These are phyloP conservation scores for Pisolithus albus DNA, from an alignment of 768 basidiomycete genomes.

Conservation along the genomic window DNA sequence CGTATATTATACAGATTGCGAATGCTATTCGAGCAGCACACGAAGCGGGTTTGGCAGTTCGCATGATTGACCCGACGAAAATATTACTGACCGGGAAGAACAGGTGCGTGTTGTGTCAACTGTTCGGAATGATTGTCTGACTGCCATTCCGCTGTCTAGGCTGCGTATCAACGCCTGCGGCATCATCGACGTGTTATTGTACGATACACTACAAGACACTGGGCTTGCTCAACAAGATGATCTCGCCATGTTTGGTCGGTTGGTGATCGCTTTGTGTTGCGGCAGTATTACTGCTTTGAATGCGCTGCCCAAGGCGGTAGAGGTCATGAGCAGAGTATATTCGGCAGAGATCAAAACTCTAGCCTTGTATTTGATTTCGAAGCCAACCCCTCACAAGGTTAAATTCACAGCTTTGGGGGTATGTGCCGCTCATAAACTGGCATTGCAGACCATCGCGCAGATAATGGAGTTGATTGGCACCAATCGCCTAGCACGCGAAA, in stretches of 20 bases:
- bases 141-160: conserved; percentile 30
- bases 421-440: conserved; percentile 1
- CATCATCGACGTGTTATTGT: conserved; percentile 76
- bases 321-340: conserved; percentile 66
- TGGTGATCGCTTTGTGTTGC: conserved; percentile 76
- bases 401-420: neutral
- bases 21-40: conserved; percentile 85
- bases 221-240: conserved; percentile 78
- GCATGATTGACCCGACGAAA: conserved; percentile 82
- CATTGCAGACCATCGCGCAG: conserved; percentile 62
- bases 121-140: neutral
- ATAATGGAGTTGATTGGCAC: conserved; percentile 74
- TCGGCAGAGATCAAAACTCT: conserved; percentile 78
- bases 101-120: conserved; percentile 38
- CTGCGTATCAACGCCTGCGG: conserved; percentile 85
- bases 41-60: conserved; percentile 68
- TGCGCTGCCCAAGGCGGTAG: conserved; percentile 64
- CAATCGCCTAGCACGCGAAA: conserved; percentile 58
- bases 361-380: conserved; percentile 69
- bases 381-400: conserved; percentile 62
- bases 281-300: conserved; percentile 54
- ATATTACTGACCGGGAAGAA: conserved; percentile 86
- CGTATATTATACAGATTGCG: conserved; percentile 85
- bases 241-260: conserved; percentile 74
- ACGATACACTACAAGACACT: conserved; percentile 61